Evolutionary conservation across 208 protist species (phyloP), one percentile per base, ranked within the genome.

Genomic region (Phytomonas sp.): DNA sequence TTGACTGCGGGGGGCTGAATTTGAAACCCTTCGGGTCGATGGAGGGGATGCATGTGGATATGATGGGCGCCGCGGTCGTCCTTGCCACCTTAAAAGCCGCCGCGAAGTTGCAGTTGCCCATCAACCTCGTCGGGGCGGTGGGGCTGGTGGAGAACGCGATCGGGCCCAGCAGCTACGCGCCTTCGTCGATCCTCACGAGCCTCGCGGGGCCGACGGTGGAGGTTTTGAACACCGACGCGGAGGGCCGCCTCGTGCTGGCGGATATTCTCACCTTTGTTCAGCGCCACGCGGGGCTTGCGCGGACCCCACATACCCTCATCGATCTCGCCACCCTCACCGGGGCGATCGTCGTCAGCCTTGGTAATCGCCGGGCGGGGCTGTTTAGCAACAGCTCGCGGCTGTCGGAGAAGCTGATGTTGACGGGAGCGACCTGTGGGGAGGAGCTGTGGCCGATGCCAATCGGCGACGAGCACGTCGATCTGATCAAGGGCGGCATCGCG

Each of bases 41-140:
- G 94, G 86, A 92, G 75, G 89, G 86, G 60, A 97, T 97, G 94
- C 91, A 97, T 77, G 84, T 80, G 37, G 94, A 97, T 70, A 97
- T 97, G 92, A 94, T 93, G 81, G 94, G 94, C 17, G 85, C 94
- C 0, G 93, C 88, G 31, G 89, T 84, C 20, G 86, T 88, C 29
- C 78, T 97, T n/a, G 70, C 81, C 11, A 80, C 88, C 7, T 68
- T 97, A 30, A 85, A 91, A 67, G 88, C 90, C 17, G 79, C 84
- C 53, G 87, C 85, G 0, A 70, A 63, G 56, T 81, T 93, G 29
- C 34, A 82, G 29, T 73, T 93, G 62, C 84, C 82, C 0, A 76
- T 94, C 40, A 96, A 97, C 68, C 72, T 96, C 17, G 81, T 89
- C 62, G 84, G 72, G 6, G 86, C 87, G 31, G 87, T 96, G 15